Evolutionary conservation across 2,329 filamentous ascomycete genomes (phyloP), one percentile per base, ranked within the genome.

Genomic region (Stromatinia cepivora): DNA sequence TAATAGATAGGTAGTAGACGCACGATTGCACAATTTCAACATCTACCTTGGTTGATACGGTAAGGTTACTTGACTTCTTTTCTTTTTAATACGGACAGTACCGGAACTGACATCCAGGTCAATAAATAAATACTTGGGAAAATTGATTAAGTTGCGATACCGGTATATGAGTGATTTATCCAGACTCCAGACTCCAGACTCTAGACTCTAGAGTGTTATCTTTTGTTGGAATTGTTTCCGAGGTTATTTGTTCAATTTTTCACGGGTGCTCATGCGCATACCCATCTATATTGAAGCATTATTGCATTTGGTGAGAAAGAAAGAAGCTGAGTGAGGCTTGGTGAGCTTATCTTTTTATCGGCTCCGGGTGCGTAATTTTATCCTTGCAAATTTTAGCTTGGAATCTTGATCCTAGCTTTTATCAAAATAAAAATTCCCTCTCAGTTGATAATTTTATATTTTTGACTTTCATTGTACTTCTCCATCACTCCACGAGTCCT

Each of bases 361-460:
- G 45, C 59, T 52, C 46, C 56, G 13, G 56, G 15, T 45, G 56
- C 56, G 46, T 39, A 50, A 63, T 63, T 36, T 64, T 45, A 68
- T 45, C 66, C 66, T 17, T 67, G 56, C 6, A 34, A 3, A 54
- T 42, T 58, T 66, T 69, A 66, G 59, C 61, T 65, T 22, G 9
- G 22, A 25, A 45, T 31, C n/a, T 7, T n/a, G 22, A 57, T 66
- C 53, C 59, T 69, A 56, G 52, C 59, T 46, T 66, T 50, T 61
- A 69, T 66, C 61, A 69, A 66, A 69, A 57, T 54, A 68, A 69
- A 69, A 66, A 54, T 69, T 69, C 67, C 48, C 61, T 48, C 42
- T 46, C 11, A n/a, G 22, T 45, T 28, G 45, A 34, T 36, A 42
- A 45, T 68, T 63, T 68, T 36, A 52, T 31, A 63, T 22, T 52